phyloP scores from a whole-genome alignment of 768 basidiomycete genomes.

The Rhizopogon roseolus region DNA sequence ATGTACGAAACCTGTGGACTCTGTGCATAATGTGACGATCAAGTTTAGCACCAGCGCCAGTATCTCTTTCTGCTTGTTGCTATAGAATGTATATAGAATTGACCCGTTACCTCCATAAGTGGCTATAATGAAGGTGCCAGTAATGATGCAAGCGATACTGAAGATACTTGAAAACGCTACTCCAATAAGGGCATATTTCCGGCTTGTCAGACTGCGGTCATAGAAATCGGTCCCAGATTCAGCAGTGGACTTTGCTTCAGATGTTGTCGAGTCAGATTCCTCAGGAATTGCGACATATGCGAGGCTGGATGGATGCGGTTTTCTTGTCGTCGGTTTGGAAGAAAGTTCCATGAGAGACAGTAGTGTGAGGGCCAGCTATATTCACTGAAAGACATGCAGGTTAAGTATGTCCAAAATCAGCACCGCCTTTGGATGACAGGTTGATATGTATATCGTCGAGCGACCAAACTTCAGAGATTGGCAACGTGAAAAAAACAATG shows the following conservation, averaged over 20 bases:
- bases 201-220: too few species aligned
- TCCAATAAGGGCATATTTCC: conserved; percentile 19
- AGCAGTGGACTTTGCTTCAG: not conserved
- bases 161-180: conserved; percentile 19
- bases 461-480: too few species aligned
- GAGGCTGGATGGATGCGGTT: not conserved
- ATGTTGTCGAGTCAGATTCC: not conserved
- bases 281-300: not conserved
- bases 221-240: conserved; percentile 21
- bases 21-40: conserved; percentile 22
- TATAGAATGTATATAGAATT: not conserved
- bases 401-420: not conserved
- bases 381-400: too few species aligned
- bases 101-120: not conserved
- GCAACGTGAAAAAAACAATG: too few species aligned
- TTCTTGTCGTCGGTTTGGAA: not conserved
- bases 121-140: conserved; percentile 20
- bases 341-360: not conserved
- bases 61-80: conserved; percentile 10
- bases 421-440: not conserved
- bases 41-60: conserved; percentile 21
- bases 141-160: conserved; percentile 17
- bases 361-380: not conserved
- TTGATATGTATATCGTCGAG: too few species aligned
- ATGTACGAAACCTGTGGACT: conserved; percentile 24